A percentile compares a stretch with the other conserved stretches of the same genome.
phyloP scores from a whole-genome alignment of 805 yeast species.

The Metschnikowia kofuensis region DNA sequence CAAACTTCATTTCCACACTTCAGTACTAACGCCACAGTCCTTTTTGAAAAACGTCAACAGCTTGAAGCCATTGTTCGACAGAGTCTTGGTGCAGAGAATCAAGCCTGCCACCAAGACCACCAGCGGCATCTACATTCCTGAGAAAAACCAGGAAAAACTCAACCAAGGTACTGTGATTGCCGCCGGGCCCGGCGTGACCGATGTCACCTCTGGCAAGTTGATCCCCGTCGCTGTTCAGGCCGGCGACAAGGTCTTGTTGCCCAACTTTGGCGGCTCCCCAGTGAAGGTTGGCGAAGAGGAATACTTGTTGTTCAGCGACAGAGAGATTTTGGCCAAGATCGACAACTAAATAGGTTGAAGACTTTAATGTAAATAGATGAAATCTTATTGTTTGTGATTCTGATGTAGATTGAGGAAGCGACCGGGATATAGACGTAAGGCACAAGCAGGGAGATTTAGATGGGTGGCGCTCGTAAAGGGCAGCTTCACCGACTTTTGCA shows the following conservation, averaged over 20 bases:
- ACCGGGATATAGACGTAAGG: too few relatives aligned
- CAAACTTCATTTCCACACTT: too few relatives aligned
- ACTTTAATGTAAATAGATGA: slow-evolving; percentile 6
- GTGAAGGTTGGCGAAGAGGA: slow-evolving; percentile 86
- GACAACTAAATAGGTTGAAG: slow-evolving; percentile 33
- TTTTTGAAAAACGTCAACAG: slow-evolving; percentile 79
- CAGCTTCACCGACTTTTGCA: too few relatives aligned
- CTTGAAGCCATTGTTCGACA: slow-evolving; percentile 89
- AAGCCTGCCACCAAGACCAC: slow-evolving; percentile 91
- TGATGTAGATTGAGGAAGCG: not conserved
- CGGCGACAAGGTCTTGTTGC: slow-evolving; percentile 94
- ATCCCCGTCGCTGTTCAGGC: slow-evolving; percentile 73
- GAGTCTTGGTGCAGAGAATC: slow-evolving; percentile 92
- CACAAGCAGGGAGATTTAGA: not conserved
- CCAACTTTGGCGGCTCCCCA: slow-evolving; percentile 89
- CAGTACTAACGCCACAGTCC: slow-evolving; percentile 38
- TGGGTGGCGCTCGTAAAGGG: not conserved
- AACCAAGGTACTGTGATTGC: slow-evolving; percentile 91
- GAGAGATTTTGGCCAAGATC: slow-evolving; percentile 92
- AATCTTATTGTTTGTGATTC: not conserved
- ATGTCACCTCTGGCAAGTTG: slow-evolving; percentile 65
- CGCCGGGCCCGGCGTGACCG: slow-evolving; percentile 89
- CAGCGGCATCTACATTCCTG: slow-evolving; percentile 91
- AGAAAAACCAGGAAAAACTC: slow-evolving; percentile 91
- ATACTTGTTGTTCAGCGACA: slow-evolving; percentile 81